These are phyloP conservation scores for Fonsecaea erecta DNA, from an alignment of 2,329 filamentous ascomycete species.

Conservation along the genomic window DNA sequence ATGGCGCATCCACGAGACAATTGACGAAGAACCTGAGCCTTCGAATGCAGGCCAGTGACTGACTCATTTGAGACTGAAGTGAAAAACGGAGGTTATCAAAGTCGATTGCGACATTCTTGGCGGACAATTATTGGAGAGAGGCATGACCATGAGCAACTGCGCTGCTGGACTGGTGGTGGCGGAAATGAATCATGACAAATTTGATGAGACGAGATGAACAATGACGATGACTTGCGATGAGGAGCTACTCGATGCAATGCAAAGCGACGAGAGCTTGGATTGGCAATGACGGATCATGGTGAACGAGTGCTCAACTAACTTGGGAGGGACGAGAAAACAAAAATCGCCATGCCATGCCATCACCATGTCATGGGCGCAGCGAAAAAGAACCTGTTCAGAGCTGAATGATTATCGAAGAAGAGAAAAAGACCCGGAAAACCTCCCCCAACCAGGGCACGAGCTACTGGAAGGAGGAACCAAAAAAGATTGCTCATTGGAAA, in stretches of 20 bases:
- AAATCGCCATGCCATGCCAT: background rate
- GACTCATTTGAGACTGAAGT: background rate
- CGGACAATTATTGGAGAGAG: background rate
- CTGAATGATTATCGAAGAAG: background rate
- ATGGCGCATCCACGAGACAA: background rate
- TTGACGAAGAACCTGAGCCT: background rate
- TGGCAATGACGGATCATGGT: background rate
- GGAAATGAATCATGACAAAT: background rate
- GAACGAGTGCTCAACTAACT: background rate
- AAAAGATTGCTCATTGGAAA: background rate
- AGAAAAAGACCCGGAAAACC: background rate
- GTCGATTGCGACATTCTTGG: background rate
- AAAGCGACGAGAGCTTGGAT: background rate
- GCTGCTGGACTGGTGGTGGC: background rate
- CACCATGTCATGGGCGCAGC: background rate
- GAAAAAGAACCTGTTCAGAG: background rate
- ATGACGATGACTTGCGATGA: background rate
- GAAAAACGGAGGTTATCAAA: background rate
- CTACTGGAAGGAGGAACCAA: no score
- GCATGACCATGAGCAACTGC: background rate
- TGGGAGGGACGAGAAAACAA: background rate
- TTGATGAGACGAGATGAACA: background rate
- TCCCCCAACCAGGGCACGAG: no score
- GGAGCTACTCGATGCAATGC: background rate
- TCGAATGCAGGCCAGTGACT: background rate